Evolutionary conservation across 2,329 filamentous ascomycete species (phyloP).

Genomic region (Penicillium italicum): DNA sequence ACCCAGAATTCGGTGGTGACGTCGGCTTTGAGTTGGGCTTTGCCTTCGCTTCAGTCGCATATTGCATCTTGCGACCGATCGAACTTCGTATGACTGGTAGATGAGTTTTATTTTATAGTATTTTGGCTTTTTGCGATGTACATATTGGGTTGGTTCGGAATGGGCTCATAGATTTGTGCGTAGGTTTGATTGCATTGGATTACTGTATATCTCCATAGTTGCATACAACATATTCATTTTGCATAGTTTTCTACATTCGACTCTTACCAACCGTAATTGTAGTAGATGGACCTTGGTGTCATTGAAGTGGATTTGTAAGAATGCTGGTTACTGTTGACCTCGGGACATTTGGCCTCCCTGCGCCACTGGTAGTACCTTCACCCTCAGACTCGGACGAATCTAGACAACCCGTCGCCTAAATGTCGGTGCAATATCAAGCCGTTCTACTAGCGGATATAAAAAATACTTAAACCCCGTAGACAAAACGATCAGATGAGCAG

Average conservation of each 20-base stretch:
- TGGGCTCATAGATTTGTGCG: neutral
- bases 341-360: too few species aligned
- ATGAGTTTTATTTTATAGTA: constrained; percentile 23
- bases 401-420: neutral
- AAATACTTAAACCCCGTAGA: neutral
- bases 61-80: constrained; percentile 50
- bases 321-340: neutral
- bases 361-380: too few species aligned
- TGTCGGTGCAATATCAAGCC: neutral
- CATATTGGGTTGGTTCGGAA: constrained; percentile 6
- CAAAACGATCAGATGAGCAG: neutral
- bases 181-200: neutral
- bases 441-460: neutral
- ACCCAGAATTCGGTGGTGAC: constrained; percentile 50
- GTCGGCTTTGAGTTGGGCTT: constrained; percentile 66
- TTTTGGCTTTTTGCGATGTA: constrained; percentile 4
- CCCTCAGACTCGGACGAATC: neutral
- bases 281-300: neutral
- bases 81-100: constrained; percentile 47
- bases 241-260: neutral
- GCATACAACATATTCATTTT: neutral
- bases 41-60: constrained; percentile 54
- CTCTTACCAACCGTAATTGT: neutral
- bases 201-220: neutral
- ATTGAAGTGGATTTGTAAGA: neutral